phyloP scores from a whole-genome alignment of 169 alveolate species.

The Babesia ovis region DNA sequence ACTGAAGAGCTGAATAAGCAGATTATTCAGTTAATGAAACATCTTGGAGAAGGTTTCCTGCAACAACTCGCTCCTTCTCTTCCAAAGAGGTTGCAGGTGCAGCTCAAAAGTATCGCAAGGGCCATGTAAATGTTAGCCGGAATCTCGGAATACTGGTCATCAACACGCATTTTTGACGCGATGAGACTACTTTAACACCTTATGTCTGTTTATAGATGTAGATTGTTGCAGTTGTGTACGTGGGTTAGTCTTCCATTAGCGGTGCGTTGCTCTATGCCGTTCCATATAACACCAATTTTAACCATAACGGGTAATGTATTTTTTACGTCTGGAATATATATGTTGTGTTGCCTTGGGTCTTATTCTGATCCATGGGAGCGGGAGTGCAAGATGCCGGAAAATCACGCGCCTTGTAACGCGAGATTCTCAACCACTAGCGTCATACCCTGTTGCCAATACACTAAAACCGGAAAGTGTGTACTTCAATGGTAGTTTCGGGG shows the following conservation, averaged over 20 bases:
- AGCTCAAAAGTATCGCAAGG: slow-evolving; percentile 69
- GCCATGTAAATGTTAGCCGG: slow-evolving; percentile 20
- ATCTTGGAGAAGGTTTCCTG: slow-evolving; percentile 72
- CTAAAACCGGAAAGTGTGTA: not conserved
- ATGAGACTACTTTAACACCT: no score
- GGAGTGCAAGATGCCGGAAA: not conserved
- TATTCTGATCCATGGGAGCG: not conserved
- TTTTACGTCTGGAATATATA: not conserved
- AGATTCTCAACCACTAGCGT: not conserved
- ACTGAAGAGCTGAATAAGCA: slow-evolving; percentile 77
- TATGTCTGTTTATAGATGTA: no score
- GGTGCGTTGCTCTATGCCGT: no score
- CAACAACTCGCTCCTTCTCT: slow-evolving; percentile 76
- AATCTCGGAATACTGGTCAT: no score
- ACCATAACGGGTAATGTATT: not conserved
- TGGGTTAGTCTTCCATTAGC: no score
- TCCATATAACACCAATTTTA: not conserved
- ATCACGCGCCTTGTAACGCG: not conserved
- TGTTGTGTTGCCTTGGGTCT: not conserved
- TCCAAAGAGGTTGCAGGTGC: slow-evolving; percentile 71
- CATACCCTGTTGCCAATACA: not conserved
- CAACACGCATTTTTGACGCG: no score
- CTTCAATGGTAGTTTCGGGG: not conserved
- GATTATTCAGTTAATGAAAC: slow-evolving; percentile 72
- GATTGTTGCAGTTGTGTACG: no score